Evolutionary conservation across 2,329 filamentous ascomycete species (phyloP).

Genomic region (Chaetomiaceae sp.): DNA sequence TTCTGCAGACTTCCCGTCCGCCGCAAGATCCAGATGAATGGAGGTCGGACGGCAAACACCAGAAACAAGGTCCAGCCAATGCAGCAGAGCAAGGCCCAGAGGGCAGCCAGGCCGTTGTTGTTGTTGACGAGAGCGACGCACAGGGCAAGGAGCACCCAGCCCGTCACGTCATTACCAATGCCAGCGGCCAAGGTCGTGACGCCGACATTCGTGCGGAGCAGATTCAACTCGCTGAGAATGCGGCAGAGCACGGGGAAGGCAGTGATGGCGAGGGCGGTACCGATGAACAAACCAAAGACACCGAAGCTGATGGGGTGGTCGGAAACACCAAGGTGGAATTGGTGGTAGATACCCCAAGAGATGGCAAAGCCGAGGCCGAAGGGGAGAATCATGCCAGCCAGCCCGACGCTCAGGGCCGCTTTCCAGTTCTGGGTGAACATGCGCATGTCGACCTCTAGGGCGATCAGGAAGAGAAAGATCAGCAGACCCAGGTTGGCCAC

Average conservation of each 20-base stretch:
- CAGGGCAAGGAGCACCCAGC: slow-evolving; percentile 88
- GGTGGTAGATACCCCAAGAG: slow-evolving; percentile 72
- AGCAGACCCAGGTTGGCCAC: slow-evolving; percentile 81
- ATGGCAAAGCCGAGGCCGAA: slow-evolving; percentile 79
- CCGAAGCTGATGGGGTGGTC: slow-evolving; percentile 42
- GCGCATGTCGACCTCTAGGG: slow-evolving; percentile 78
- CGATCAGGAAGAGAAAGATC: slow-evolving; percentile 82
- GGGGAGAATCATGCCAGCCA: slow-evolving; percentile 75
- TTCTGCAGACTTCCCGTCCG: slow-evolving; percentile 76
- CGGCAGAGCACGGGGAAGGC: slow-evolving; percentile 88
- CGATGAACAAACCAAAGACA: slow-evolving; percentile 69
- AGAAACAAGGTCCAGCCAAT: slow-evolving; percentile 74
- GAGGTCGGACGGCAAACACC: slow-evolving; percentile 65
- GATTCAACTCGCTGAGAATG: slow-evolving; percentile 85
- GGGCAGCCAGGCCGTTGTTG: slow-evolving; percentile 71
- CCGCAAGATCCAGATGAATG: slow-evolving; percentile 69
- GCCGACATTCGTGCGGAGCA: slow-evolving; percentile 77
- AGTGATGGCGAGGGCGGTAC: slow-evolving; percentile 90
- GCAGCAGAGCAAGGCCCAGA: slow-evolving; percentile 76
- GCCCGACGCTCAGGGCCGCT: slow-evolving; percentile 69
- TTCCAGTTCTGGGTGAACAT: slow-evolving; percentile 77
- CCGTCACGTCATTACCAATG: slow-evolving; percentile 86
- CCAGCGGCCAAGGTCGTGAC: slow-evolving; percentile 86
- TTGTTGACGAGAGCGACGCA: slow-evolving; percentile 93
- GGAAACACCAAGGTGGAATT: slow-evolving; percentile 48